phyloP scores from a whole-genome alignment of 2,329 filamentous ascomycete species.

The Penicillium sp. region DNA sequence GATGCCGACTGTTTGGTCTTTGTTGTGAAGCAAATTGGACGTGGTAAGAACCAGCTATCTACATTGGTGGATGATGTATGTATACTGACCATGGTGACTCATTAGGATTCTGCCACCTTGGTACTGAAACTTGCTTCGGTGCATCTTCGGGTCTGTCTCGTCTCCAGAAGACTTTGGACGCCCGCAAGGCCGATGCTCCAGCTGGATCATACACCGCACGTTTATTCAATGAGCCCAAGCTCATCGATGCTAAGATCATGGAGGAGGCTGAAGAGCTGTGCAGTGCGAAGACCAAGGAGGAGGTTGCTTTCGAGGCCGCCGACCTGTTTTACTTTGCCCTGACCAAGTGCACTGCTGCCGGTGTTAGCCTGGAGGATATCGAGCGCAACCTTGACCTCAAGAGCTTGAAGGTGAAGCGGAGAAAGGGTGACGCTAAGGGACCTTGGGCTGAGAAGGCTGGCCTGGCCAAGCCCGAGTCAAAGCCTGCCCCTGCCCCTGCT shows the following conservation, averaged over 20 bases:
- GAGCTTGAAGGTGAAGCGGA: constrained; percentile 89
- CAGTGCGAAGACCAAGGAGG: constrained; percentile 74
- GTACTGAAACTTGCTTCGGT: constrained; percentile 90
- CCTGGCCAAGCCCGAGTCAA: constrained; percentile 43
- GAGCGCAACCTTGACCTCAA: constrained; percentile 92
- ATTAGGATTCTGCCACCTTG: constrained; percentile 82
- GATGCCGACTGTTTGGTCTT: constrained; percentile 91
- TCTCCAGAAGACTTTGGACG: constrained; percentile 81
- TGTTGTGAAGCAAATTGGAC: constrained; percentile 81
- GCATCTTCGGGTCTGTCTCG: constrained; percentile 75
- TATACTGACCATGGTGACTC: constrained; percentile 18
- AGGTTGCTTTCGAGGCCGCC: constrained; percentile 90
- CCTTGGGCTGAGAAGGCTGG: constrained; percentile 85
- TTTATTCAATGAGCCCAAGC: constrained; percentile 85
- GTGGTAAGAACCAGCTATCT: constrained; percentile 45
- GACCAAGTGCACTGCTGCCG: constrained; percentile 80
- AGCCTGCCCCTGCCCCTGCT: constrained; percentile 33
- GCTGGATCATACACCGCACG: constrained; percentile 89
- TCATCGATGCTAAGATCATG: constrained; percentile 94
- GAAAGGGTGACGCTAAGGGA: constrained; percentile 90
- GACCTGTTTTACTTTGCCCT: constrained; percentile 95
- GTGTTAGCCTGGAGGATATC: constrained; percentile 82
- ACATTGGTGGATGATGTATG: neutral
- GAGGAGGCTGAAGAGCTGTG: constrained; percentile 96
- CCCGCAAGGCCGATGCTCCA: constrained; percentile 77